Evolutionary conservation across 1,284 basidiomycete genomes (phyloP).

Genomic region (Earliella scabrosa): DNA sequence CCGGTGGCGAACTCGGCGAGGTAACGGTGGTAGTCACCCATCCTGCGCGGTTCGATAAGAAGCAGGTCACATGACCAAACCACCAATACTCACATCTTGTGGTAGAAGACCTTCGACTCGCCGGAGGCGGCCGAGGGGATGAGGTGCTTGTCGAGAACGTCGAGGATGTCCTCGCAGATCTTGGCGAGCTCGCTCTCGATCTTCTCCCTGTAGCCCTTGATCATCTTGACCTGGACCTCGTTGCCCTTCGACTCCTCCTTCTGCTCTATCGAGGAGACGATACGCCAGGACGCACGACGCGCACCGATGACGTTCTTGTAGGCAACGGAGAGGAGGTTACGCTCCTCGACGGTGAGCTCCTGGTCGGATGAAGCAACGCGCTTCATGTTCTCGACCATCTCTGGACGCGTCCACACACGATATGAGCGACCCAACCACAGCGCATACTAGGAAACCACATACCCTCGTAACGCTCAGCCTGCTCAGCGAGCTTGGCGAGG

Average conservation of each 20-base stretch:
- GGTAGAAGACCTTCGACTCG: constrained; percentile 99
- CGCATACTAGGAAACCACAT: constrained; percentile 34
- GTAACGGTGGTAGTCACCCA: constrained; percentile 99
- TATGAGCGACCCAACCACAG: constrained; percentile 22
- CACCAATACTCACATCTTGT: constrained; percentile 90
- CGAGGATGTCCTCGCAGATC: constrained; percentile 99
- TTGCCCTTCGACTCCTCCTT: constrained; percentile 99
- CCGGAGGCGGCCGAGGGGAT: constrained; percentile 98
- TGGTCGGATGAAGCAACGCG: constrained; percentile 95
- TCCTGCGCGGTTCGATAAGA: constrained; percentile 57
- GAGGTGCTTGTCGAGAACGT: constrained; percentile 98
- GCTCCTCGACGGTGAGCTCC: constrained; percentile 99
- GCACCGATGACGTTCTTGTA: constrained; percentile 99
- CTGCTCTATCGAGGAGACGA: constrained; percentile 99
- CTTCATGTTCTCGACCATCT: constrained; percentile 99
- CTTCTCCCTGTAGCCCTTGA: constrained; percentile 99
- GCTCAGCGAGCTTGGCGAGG: constrained; percentile 99
- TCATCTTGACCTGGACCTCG: constrained; percentile 97
- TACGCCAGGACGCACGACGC: constrained; percentile 98
- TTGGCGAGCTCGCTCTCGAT: constrained; percentile 98
- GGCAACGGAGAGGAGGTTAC: constrained; percentile 97
- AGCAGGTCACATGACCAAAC: background rate
- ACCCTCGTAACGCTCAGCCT: constrained; percentile 99
- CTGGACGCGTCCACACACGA: constrained; percentile 46
- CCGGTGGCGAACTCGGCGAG: constrained; percentile 99